Evolutionary conservation across 2,329 filamentous ascomycete genomes (phyloP).

Genomic region (Nigrograna mackinnonii): DNA sequence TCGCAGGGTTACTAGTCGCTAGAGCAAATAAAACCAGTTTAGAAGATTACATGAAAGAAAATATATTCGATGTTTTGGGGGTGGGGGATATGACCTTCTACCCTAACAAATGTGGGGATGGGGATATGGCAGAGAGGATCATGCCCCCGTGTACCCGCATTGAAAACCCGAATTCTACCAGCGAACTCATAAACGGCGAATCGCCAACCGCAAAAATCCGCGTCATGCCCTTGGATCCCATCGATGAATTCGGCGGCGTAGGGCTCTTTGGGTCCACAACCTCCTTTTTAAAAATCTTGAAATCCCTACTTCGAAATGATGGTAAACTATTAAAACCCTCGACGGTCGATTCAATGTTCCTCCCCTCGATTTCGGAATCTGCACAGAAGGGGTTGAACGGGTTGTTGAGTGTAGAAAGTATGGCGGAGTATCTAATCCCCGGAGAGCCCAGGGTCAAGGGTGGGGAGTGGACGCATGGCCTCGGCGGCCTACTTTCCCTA

Average conservation of each 20-base stretch:
- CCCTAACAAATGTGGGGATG: conserved; percentile 30
- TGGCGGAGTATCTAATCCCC: conserved; percentile 25
- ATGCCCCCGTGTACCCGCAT: conserved; percentile 34
- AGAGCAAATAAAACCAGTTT: conserved; percentile 41
- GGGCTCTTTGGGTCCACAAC: conserved; percentile 29
- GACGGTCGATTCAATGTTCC: conserved; percentile 31
- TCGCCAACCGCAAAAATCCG: too few relatives aligned
- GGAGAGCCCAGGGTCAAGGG: conserved; percentile 13
- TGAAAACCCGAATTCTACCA: conserved; percentile 15
- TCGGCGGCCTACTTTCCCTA: conserved; percentile 32
- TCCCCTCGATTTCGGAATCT: conserved; percentile 27
- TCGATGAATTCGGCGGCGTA: conserved; percentile 16
- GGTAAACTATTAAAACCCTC: conserved; percentile 27
- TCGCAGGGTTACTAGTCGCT: conserved; percentile 50
- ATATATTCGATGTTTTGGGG: conserved; percentile 50
- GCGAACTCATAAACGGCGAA: conserved; percentile 4
- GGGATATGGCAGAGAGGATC: conserved; percentile 15
- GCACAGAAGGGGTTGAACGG: conserved; percentile 26
- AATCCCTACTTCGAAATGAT: conserved; percentile 29
- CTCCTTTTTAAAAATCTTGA: conserved; percentile 26
- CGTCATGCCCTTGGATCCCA: too few relatives aligned
- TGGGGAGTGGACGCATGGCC: conserved; percentile 33
- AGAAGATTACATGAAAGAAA: conserved; percentile 45
- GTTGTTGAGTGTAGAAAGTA: conserved; percentile 36
- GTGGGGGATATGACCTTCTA: conserved; percentile 60